Percentiles rank a stretch among this genome's conserved stretches.
phyloP scores from a whole-genome alignment of 345 rosid genomes.

The Leavenworthia alabamica region DNA sequence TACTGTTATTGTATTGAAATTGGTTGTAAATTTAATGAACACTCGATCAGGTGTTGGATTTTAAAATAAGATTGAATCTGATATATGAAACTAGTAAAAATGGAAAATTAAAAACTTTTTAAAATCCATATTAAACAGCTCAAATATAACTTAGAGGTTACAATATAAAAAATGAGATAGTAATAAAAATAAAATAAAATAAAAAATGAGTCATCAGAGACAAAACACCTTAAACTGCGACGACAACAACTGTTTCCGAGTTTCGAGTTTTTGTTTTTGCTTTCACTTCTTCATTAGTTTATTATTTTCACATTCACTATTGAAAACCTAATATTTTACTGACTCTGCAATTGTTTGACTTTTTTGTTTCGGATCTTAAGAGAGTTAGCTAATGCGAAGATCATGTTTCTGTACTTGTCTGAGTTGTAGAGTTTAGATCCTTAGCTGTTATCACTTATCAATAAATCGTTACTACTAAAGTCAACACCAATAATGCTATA shows the following conservation, averaged over 20 bases:
- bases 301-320: conserved; percentile 18
- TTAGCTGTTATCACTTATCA: no score
- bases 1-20: no score
- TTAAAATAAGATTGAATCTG: neutral
- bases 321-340: neutral
- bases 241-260: conserved; percentile 19
- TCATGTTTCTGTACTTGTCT: no score
- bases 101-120: neutral
- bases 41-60: neutral
- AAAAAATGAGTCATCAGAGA: no score
- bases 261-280: conserved; percentile 19
- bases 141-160: neutral
- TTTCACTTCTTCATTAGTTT: neutral
- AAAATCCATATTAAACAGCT: neutral
- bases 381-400: no score
- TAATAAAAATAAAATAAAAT: no score
- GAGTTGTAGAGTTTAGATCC: no score
- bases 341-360: neutral
- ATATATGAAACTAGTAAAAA: neutral
- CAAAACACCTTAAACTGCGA: neutral
- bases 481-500: no score
- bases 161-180: no score
- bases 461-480: no score
- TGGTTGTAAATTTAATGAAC: neutral
- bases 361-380: conserved; percentile 8